phyloP scores from a whole-genome alignment of 306 rosid genomes.

The Prunus fruticosa region DNA sequence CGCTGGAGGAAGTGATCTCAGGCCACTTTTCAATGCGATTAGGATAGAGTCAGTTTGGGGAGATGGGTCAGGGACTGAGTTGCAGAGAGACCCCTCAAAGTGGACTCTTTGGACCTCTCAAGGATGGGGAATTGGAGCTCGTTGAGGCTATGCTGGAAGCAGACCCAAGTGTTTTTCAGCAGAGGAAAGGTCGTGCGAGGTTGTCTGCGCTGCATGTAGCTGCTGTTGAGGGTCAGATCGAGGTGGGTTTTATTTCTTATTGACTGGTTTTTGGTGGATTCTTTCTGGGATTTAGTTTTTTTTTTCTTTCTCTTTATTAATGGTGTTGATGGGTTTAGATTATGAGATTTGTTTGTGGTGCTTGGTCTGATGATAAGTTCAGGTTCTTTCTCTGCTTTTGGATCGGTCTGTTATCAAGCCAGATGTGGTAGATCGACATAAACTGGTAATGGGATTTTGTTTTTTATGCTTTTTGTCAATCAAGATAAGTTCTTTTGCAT shows the following conservation, averaged over 20 bases:
- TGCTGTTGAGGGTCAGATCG: constrained; percentile 73
- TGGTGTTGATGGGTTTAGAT: constrained; percentile 8
- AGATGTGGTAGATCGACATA: constrained; percentile 64
- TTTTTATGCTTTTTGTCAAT: neutral
- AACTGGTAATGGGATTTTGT: constrained; percentile 42
- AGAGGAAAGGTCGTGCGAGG: constrained; percentile 35
- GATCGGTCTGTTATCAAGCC: constrained; percentile 45
- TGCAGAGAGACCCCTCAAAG: constrained; percentile 42
- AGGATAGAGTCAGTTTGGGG: constrained; percentile 20
- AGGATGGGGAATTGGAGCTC: constrained; percentile 55
- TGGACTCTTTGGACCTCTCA: constrained; percentile 56
- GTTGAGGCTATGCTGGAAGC: constrained; percentile 42
- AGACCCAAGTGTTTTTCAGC: constrained; percentile 47
- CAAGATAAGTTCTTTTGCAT: neutral
- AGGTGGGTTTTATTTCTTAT: constrained; percentile 41
- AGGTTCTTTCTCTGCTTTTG: constrained; percentile 72
- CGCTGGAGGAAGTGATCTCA: constrained; percentile 26
- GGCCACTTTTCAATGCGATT: constrained; percentile 22
- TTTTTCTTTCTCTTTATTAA: neutral
- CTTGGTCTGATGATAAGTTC: constrained; percentile 21
- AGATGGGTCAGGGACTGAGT: constrained; percentile 79
- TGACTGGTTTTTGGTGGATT: neutral
- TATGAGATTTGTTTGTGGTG: constrained; percentile 18
- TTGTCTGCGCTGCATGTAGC: constrained; percentile 73
- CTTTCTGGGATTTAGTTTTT: neutral